phyloP scores from a whole-genome alignment of 257 asterid genomes.

The Primulina eburnea region DNA sequence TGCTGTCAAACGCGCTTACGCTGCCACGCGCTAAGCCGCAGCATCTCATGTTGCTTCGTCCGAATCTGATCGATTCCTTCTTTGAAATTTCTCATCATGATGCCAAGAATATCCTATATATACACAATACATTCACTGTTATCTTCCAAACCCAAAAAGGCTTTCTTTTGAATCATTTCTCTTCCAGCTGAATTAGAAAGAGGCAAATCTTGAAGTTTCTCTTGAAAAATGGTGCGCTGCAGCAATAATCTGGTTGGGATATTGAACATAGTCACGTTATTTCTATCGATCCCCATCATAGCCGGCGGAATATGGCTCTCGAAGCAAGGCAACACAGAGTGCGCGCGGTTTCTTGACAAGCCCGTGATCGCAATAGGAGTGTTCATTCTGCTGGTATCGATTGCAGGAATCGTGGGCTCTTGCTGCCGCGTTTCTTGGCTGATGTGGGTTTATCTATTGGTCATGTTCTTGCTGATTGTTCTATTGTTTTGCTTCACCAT shows the following conservation, averaged over 20 bases:
- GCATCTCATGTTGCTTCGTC: background rate
- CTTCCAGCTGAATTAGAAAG: background rate
- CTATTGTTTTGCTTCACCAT: constrained; percentile 70
- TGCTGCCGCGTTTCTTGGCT: constrained; percentile 81
- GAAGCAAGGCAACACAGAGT: constrained; percentile 61
- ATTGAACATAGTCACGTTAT: constrained; percentile 57
- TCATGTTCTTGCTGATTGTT: constrained; percentile 76
- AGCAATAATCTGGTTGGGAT: constrained; percentile 79
- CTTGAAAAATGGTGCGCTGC: constrained; percentile 49
- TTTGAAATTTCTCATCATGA: background rate
- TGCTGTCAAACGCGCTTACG: background rate
- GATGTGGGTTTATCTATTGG: constrained; percentile 69
- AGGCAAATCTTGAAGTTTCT: background rate
- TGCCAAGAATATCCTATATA: background rate
- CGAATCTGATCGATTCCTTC: background rate
- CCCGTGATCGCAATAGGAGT: constrained; percentile 77
- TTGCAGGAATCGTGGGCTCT: constrained; percentile 80
- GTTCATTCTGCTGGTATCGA: constrained; percentile 61
- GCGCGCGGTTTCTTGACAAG: constrained; percentile 74
- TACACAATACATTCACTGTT: background rate
- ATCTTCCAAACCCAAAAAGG: background rate
- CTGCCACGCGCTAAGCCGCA: background rate
- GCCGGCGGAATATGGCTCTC: constrained; percentile 86
- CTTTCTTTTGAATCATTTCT: no score
- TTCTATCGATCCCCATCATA: constrained; percentile 74